Percentiles rank a stretch among this genome's conserved stretches.
Conservation (phyloP, 805 yeast species). For the Pichia heedii region DNA sequence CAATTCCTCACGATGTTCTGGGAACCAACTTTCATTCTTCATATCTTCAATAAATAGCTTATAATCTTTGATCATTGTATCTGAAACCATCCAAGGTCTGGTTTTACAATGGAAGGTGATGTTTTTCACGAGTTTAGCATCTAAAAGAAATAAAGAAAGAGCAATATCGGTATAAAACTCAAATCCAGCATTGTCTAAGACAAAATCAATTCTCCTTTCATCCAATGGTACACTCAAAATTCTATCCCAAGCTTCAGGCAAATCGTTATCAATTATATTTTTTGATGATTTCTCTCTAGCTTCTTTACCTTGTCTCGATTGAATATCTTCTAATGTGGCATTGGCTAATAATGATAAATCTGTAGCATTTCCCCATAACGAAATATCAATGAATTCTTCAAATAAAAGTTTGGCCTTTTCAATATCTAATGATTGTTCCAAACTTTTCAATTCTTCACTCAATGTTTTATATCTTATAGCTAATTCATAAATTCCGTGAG, state of each 20-base stretch:
- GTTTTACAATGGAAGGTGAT: conserved; percentile 81
- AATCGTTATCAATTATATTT: conserved; percentile 69
- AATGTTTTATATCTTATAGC: conserved; percentile 53
- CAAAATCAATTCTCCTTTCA: conserved; percentile 60
- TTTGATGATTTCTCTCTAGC: conserved; percentile 75
- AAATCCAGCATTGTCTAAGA: conserved; percentile 90
- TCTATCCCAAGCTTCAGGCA: conserved; percentile 55
- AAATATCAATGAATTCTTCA: conserved; percentile 76
- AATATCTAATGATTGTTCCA: conserved; percentile 18
- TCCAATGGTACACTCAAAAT: conserved; percentile 24
- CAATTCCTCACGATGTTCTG: conserved; percentile 36
- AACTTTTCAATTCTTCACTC: conserved; percentile 10
- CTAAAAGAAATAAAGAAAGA: conserved; percentile 57
- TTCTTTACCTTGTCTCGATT: conserved; percentile 83
- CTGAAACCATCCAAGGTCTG: conserved; percentile 97
- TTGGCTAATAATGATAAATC: conserved; percentile 85
- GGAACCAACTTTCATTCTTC: conserved; percentile 41
- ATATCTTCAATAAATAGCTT: conserved; percentile 49
- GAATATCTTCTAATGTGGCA: conserved; percentile 82
- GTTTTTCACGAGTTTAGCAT: conserved; percentile 51
- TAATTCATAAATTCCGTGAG: conserved; percentile 70
- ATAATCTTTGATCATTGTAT: conserved; percentile 81
- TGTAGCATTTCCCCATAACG: conserved; percentile 97
- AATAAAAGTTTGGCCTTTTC: conserved; percentile 50
- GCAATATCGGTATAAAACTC: conserved; percentile 85